phyloP scores from a whole-genome alignment of 2,329 filamentous ascomycete species.

The Myriosclerotinia curreyana region DNA sequence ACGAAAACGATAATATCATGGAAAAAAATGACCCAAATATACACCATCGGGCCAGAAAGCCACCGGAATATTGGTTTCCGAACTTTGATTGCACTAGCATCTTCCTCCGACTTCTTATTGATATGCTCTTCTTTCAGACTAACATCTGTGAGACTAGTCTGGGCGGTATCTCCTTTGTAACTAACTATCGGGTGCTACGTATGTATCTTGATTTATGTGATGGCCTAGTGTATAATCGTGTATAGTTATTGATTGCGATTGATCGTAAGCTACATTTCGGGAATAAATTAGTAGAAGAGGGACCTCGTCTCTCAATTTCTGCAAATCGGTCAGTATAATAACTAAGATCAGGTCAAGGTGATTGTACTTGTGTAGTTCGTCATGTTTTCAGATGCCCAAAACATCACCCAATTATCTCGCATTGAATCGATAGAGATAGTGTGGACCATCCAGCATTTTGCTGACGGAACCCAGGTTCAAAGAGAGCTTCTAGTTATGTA shows the following conservation, averaged over 20 bases:
- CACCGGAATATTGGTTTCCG: not conserved
- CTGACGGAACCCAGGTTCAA: not conserved
- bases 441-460: not conserved
- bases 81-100: not conserved
- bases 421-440: not conserved
- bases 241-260: not conserved
- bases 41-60: conserved; percentile 17
- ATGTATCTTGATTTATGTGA: not conserved
- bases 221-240: not conserved
- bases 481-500: not conserved
- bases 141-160: not conserved
- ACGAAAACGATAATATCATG: conserved; percentile 26
- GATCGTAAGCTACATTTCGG: not conserved
- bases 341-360: not conserved
- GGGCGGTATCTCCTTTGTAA: not conserved
- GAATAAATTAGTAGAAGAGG: not conserved
- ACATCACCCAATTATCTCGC: not conserved
- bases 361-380: not conserved
- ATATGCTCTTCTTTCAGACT: not conserved
- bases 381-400: not conserved
- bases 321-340: not conserved
- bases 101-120: not conserved
- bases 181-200: too few species aligned
- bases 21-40: conserved; percentile 26
- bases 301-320: not conserved